Evolutionary conservation across 352 stramenopile species (phyloP).

Genomic region (Globisporangium paroecandrum): DNA sequence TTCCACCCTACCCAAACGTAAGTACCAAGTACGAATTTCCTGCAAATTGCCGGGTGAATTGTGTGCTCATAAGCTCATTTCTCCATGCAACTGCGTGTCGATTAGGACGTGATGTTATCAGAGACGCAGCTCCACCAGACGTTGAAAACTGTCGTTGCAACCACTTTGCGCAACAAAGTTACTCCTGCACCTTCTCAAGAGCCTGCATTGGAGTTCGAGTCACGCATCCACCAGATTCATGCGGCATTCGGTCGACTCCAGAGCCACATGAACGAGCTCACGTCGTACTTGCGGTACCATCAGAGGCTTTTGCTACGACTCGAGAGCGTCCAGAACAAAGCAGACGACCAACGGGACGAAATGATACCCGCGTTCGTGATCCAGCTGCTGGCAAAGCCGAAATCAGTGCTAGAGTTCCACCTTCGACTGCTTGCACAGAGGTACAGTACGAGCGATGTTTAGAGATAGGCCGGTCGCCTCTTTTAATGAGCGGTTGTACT

Average conservation of each 20-base stretch:
- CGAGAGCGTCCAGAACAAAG: slow-evolving; percentile 27
- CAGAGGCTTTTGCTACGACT: slow-evolving; percentile 38
- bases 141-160: slow-evolving; percentile 11
- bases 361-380: slow-evolving; percentile 40
- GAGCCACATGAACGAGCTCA: slow-evolving; percentile 34
- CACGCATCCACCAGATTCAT: slow-evolving; percentile 40
- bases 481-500: not conserved
- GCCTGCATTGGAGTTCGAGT: slow-evolving; percentile 18
- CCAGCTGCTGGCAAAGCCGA: slow-evolving; percentile 32
- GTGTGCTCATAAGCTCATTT: not conserved
- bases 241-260: slow-evolving; percentile 38
- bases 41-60: not conserved
- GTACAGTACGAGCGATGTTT: slow-evolving; percentile 15
- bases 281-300: slow-evolving; percentile 33
- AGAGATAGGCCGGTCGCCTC: not conserved
- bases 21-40: not conserved
- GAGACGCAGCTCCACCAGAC: slow-evolving; percentile 1
- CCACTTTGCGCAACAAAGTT: not conserved
- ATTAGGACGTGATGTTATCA: slow-evolving; percentile 11
- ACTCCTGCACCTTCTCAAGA: not conserved
- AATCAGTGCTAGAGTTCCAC: slow-evolving; percentile 34
- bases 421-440: slow-evolving; percentile 36
- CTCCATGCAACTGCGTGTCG: not conserved
- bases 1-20: slow-evolving; percentile 17
- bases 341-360: slow-evolving; percentile 22